Percentiles rank a stretch among this genome's conserved stretches.
phyloP scores from a whole-genome alignment of 1,139 yeast genomes.

The Lodderomyces pseudojiufengensis region DNA sequence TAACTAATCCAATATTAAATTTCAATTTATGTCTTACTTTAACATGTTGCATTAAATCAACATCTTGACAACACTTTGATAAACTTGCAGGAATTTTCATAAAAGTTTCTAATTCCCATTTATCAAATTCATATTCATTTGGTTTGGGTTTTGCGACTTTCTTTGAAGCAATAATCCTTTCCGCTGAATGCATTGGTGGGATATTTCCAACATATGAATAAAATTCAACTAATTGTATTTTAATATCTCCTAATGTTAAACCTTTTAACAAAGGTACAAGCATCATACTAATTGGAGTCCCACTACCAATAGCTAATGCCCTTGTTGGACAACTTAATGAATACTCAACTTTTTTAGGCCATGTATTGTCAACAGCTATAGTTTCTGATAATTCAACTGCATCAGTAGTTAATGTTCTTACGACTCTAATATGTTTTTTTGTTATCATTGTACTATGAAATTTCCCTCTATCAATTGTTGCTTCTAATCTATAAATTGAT shows the following conservation, averaged over 20 bases:
- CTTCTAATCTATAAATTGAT: conserved; percentile 72
- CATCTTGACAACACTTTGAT: conserved; percentile 79
- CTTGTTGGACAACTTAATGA: conserved; percentile 81
- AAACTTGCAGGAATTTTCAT: conserved; percentile 68
- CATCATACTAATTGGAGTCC: conserved; percentile 64
- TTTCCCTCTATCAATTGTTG: conserved; percentile 79
- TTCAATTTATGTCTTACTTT: conserved; percentile 71
- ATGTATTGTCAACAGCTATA: conserved; percentile 88
- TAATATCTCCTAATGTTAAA: conserved; percentile 66
- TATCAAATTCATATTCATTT: conserved; percentile 49
- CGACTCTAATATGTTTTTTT: conserved; percentile 71
- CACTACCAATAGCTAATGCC: conserved; percentile 87
- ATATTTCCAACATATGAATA: conserved; percentile 58
- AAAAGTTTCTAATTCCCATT: conserved; percentile 69
- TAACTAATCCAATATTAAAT: conserved; percentile 58
- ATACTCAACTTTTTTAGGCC: conserved; percentile 95
- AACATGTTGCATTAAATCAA: conserved; percentile 57
- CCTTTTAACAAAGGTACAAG: conserved; percentile 84
- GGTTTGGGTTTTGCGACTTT: conserved; percentile 22
- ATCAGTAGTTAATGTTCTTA: conserved; percentile 88
- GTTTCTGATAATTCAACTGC: conserved; percentile 87
- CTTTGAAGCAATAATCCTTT: conserved; percentile 49
- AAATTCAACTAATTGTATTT: conserved; percentile 63
- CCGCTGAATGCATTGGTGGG: conserved; percentile 56
- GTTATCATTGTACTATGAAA: conserved; percentile 64